Percentiles rank a stretch among this genome's conserved stretches.
phyloP scores from a whole-genome alignment of 495 filamentous ascomycete genomes.

The Staphylotrichum longicolle region DNA sequence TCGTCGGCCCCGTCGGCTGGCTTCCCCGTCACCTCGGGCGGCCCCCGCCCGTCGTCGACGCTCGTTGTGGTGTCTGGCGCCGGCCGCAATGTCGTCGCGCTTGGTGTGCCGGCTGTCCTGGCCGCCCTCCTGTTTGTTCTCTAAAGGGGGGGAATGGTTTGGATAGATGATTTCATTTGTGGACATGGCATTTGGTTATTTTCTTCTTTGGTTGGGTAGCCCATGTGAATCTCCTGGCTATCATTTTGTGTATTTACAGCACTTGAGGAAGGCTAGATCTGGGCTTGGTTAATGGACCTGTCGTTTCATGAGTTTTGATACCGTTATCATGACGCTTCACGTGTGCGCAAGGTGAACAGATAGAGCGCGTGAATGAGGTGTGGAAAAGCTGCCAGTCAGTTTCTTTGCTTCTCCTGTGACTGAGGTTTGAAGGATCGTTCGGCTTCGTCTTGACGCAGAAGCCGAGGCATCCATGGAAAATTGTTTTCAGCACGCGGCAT shows the following conservation, averaged over 20 bases:
- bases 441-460: too few species aligned
- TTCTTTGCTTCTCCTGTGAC: too few species aligned
- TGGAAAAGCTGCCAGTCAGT: too few species aligned
- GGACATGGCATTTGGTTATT: not conserved
- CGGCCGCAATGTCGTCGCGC: conserved; percentile 27
- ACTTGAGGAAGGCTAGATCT: not conserved
- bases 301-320: too few species aligned
- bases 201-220: conserved; percentile 4
- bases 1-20: conserved; percentile 16
- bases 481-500: too few species aligned
- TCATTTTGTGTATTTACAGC: conserved; percentile 5
- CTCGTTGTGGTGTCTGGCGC: conserved; percentile 30
- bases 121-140: conserved; percentile 29
- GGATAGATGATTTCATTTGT: conserved; percentile 1
- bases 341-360: too few species aligned
- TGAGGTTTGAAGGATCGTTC: too few species aligned
- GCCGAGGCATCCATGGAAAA: too few species aligned
- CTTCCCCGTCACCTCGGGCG: conserved; percentile 11
- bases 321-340: too few species aligned
- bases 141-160: conserved; percentile 6
- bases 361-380: too few species aligned
- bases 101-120: conserved; percentile 28
- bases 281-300: not conserved
- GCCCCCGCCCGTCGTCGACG: conserved; percentile 11
- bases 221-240: not conserved